phyloP scores from a whole-genome alignment of 176 grass and related monocot genomes.

The Avena sativa region DNA sequence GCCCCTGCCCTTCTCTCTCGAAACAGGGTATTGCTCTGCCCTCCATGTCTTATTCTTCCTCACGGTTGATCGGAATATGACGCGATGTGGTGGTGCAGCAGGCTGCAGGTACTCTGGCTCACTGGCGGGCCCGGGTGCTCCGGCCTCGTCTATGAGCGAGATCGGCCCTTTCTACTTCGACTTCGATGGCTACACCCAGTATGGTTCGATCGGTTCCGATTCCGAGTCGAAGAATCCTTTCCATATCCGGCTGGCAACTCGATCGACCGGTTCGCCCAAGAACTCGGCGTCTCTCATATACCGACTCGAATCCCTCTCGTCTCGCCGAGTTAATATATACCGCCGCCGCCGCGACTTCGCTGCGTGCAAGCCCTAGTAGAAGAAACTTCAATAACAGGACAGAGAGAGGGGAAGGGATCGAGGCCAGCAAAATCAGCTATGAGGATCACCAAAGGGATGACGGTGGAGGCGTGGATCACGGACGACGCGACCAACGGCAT shows the following conservation, averaged over 20 bases:
- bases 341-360: background rate
- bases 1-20: too few relatives aligned
- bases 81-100: too few relatives aligned
- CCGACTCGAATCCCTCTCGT: background rate
- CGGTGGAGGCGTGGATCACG: conserved; percentile 57
- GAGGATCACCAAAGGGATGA: conserved; percentile 54
- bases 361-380: background rate
- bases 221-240: too few relatives aligned
- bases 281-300: background rate
- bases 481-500: conserved; percentile 11
- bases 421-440: conserved; percentile 23
- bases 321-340: conserved; percentile 39
- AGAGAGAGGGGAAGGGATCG: background rate
- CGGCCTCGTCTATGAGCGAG: too few relatives aligned
- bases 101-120: too few relatives aligned
- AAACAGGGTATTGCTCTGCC: too few relatives aligned
- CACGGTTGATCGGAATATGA: too few relatives aligned
- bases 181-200: too few relatives aligned
- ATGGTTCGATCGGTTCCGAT: too few relatives aligned
- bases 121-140: too few relatives aligned
- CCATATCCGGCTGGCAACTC: background rate
- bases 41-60: too few relatives aligned
- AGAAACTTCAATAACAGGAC: background rate
- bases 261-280: background rate
- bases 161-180: too few relatives aligned